These are phyloP conservation scores for Haematococcus lacustris DNA, from an alignment of 139 green algal genomes.

Conservation along the genomic window DNA sequence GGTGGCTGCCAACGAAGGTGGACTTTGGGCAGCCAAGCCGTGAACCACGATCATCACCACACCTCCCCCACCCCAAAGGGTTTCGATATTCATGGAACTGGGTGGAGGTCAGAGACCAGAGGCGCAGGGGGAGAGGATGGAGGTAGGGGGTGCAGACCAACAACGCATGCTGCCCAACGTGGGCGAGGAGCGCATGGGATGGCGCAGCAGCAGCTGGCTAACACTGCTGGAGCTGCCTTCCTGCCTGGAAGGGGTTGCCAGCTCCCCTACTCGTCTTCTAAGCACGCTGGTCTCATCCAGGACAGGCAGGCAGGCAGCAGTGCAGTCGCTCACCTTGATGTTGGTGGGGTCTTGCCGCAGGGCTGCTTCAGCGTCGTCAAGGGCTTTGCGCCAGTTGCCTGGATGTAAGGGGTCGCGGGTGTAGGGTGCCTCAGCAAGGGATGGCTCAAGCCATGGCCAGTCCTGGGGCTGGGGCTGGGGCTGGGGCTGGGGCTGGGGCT, in stretches of 20 bases:
- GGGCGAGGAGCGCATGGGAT: neutral
- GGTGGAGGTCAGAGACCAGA: too few species aligned
- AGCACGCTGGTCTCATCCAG: too few species aligned
- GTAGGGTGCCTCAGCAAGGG: neutral
- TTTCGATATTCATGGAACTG: too few species aligned
- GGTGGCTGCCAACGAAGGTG: too few species aligned
- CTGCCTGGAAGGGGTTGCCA: neutral
- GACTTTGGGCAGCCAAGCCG: too few species aligned
- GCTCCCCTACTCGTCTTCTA: too few species aligned
- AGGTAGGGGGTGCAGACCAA: too few species aligned
- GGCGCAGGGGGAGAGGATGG: too few species aligned
- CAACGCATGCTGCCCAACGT: neutral
- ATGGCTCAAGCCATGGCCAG: neutral
- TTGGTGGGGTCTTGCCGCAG: conserved; percentile 16
- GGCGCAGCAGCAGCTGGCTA: neutral
- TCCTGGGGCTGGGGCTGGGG: too few species aligned
- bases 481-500: too few species aligned
- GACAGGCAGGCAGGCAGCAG: neutral
- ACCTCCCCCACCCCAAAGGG: too few species aligned
- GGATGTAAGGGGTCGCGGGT: neutral
- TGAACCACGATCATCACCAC: too few species aligned
- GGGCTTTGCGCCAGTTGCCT: conserved; percentile 61
- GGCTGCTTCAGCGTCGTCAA: conserved; percentile 8
- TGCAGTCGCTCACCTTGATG: conserved; percentile 49
- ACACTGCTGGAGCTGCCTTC: neutral